These are phyloP conservation scores for Pugionium cornutum DNA, from an alignment of 345 rosid species.

Conservation along the genomic window DNA sequence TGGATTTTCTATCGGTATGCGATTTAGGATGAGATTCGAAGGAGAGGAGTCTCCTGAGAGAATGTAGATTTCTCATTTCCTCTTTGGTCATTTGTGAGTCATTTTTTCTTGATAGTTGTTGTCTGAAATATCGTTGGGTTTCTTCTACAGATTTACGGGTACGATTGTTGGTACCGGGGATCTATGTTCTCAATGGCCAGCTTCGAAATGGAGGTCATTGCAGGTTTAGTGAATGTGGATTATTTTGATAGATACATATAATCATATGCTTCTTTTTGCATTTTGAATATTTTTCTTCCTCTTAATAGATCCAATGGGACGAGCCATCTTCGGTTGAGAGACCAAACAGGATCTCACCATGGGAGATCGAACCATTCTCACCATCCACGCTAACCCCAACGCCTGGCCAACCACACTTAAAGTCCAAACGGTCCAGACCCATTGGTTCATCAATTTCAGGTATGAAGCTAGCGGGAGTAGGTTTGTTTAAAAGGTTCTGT, in stretches of 20 bases:
- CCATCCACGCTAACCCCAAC: constrained; percentile 40
- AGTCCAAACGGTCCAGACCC: constrained; percentile 64
- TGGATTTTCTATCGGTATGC: constrained; percentile 56
- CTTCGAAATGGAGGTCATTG: constrained; percentile 71
- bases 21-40: constrained; percentile 82
- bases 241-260: constrained; percentile 6
- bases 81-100: not conserved
- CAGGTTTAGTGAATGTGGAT: constrained; percentile 50
- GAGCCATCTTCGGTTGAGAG: constrained; percentile 66
- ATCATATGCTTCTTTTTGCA: constrained; percentile 11
- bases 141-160: constrained; percentile 60
- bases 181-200: constrained; percentile 62
- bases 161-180: constrained; percentile 69
- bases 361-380: constrained; percentile 74
- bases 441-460: constrained; percentile 50
- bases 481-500: no score
- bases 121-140: not conserved
- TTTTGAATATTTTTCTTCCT: constrained; percentile 7
- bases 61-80: constrained; percentile 36
- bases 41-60: constrained; percentile 78
- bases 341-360: constrained; percentile 77
- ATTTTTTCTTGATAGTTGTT: constrained; percentile 8
- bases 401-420: constrained; percentile 48
- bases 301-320: constrained; percentile 72
- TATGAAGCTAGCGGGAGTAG: constrained; percentile 4